phyloP scores from a whole-genome alignment of 192 early-diverging fungal species.

The Backusella morwellensis region DNA sequence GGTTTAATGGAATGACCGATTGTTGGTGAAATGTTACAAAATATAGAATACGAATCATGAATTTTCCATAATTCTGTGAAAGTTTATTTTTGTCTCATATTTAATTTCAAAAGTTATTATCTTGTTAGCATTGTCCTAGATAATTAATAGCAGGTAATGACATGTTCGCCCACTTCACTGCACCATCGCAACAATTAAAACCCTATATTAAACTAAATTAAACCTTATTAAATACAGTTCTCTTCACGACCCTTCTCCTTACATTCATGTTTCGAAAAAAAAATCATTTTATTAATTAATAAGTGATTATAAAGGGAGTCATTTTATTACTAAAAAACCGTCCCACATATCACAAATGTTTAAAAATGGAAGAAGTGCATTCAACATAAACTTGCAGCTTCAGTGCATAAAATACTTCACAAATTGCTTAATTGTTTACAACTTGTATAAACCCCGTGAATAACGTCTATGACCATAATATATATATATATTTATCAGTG shows the following conservation, averaged over 20 bases:
- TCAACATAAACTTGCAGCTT: not conserved
- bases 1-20: not conserved
- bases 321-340: not conserved
- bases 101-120: too few relatives aligned
- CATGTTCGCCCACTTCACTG: too few relatives aligned
- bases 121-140: too few relatives aligned
- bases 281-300: not conserved
- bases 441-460: too few relatives aligned
- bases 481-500: too few relatives aligned
- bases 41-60: not conserved
- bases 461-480: too few relatives aligned
- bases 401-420: too few relatives aligned
- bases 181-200: too few relatives aligned
- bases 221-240: too few relatives aligned
- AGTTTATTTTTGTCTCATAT: not conserved
- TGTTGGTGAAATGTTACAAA: not conserved
- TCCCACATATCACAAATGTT: not conserved
- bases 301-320: not conserved
- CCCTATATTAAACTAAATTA: too few relatives aligned
- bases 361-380: not conserved
- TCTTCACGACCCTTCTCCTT: not conserved
- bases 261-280: not conserved
- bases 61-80: not conserved
- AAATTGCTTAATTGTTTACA: too few relatives aligned
- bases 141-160: too few relatives aligned